A percentile compares a stretch with the other conserved stretches of the same genome.
These are phyloP conservation scores for Epichloe elymi DNA, from an alignment of 2,329 filamentous ascomycete species.

Conservation along the genomic window DNA sequence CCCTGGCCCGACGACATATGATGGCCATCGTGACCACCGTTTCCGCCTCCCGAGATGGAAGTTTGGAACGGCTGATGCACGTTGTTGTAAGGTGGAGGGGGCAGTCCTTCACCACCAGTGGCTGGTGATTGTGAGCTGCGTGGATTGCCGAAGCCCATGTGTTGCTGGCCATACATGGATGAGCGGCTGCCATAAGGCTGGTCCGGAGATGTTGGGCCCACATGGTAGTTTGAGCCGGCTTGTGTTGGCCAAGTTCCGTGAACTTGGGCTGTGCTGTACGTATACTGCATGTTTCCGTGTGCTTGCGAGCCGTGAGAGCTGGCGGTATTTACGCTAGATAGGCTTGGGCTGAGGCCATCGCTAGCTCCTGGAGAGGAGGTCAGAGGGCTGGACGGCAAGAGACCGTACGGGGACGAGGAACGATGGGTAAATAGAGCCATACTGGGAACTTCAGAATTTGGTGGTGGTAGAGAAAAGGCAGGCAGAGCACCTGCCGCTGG, in stretches of 20 bases:
- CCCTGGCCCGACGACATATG: conserved; percentile 19
- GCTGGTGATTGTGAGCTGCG: conserved; percentile 32
- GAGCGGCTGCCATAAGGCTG: conserved; percentile 16
- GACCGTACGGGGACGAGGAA: conserved; percentile 15
- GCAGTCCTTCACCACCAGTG: conserved; percentile 46
- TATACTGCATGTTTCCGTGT: conserved; percentile 29
- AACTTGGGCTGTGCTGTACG: conserved; percentile 37
- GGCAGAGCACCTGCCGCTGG: conserved; percentile 20
- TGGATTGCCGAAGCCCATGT: conserved; percentile 25
- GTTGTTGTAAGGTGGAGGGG: conserved; percentile 54
- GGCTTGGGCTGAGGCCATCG: conserved; percentile 49
- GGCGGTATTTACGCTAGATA: conserved; percentile 47
- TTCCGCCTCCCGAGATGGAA: conserved; percentile 36
- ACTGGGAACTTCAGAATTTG: conserved; percentile 24
- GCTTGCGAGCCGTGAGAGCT: conserved; percentile 46
- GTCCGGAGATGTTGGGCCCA: conserved; percentile 29
- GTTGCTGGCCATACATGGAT: conserved; percentile 34
- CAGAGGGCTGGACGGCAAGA: conserved; percentile 18
- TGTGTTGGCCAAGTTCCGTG: conserved; percentile 48
- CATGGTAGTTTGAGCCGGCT: conserved; percentile 35
- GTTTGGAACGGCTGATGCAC: conserved; percentile 53
- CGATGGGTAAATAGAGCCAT: conserved; percentile 13
- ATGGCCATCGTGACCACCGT: conserved; percentile 21
- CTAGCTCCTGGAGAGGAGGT: conserved; percentile 33
- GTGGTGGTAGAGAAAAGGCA: conserved; percentile 23